phyloP scores from a whole-genome alignment of 495 filamentous ascomycete genomes.

The Hyaloscypha finlandica region DNA sequence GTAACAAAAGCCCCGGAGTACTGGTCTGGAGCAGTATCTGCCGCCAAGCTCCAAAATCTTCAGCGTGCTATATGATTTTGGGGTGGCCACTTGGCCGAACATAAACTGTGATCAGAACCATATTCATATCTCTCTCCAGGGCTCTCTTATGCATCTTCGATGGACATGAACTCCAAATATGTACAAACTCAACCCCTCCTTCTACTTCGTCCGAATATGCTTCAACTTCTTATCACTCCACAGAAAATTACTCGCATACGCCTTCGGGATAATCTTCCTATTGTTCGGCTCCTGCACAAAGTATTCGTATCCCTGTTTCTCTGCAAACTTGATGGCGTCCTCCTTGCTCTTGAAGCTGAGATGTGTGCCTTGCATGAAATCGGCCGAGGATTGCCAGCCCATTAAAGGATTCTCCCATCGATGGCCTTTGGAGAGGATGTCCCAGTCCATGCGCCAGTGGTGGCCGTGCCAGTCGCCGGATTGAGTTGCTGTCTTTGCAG shows the following conservation, averaged over 20 bases:
- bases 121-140: too few relatives aligned
- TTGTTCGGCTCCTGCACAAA: constrained; percentile 97
- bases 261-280: constrained; percentile 83
- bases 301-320: constrained; percentile 99
- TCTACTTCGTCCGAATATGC: constrained; percentile 86
- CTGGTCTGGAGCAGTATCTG: too few relatives aligned
- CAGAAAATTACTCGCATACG: constrained; percentile 95
- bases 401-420: constrained; percentile 98
- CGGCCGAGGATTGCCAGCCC: constrained; percentile 96
- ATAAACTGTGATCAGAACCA: too few relatives aligned
- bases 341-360: constrained; percentile 92
- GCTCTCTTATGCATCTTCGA: not conserved
- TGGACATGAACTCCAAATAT: constrained; percentile 17
- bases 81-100: too few relatives aligned
- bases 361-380: constrained; percentile 88
- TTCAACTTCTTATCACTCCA: constrained; percentile 85
- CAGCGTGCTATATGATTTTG: too few relatives aligned
- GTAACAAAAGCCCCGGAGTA: too few relatives aligned
- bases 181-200: constrained; percentile 24
- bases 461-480: constrained; percentile 81
- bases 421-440: constrained; percentile 80
- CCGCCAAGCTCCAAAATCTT: too few relatives aligned
- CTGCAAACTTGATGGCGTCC: constrained; percentile 90
- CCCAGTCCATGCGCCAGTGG: constrained; percentile 99
- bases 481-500: constrained; percentile 89